Percentiles rank a stretch among this genome's conserved stretches.
Conservation (phyloP, 2,329 filamentous ascomycete species). For the Alternaria ethzedia region DNA sequence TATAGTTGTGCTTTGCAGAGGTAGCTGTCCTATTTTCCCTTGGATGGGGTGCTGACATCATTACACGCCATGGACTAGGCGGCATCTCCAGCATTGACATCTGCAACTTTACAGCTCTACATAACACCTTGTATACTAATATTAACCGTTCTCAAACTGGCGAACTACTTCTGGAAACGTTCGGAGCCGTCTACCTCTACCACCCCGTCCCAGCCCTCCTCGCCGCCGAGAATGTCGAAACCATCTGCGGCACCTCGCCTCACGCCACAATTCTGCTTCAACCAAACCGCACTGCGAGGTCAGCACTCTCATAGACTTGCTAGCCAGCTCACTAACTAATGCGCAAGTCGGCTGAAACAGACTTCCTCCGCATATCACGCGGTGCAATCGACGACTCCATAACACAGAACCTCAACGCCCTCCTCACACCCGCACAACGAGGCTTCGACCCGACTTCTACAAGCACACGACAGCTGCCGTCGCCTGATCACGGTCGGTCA, state of each 20-base stretch:
- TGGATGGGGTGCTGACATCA: conserved; percentile 34
- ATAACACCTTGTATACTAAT: neutral
- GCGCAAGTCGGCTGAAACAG: conserved; percentile 55
- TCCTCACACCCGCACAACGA: conserved; percentile 73
- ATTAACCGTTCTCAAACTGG: conserved; percentile 26
- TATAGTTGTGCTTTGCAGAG: neutral
- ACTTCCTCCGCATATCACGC: conserved; percentile 88
- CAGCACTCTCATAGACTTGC: conserved; percentile 11
- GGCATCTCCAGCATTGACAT: conserved; percentile 10
- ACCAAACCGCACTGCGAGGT: conserved; percentile 59
- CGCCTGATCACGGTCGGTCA: conserved; percentile 53
- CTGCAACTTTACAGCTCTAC: neutral
- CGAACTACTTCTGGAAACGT: conserved; percentile 40
- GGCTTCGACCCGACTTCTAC: conserved; percentile 85
- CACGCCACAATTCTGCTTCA: conserved; percentile 60
- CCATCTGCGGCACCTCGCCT: conserved; percentile 49
- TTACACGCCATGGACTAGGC: conserved; percentile 26
- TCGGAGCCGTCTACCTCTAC: conserved; percentile 17
- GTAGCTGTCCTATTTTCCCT: neutral
- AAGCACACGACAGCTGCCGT: conserved; percentile 63
- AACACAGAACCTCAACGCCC: conserved; percentile 87
- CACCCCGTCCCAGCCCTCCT: conserved; percentile 3
- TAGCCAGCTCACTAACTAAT: conserved; percentile 45
- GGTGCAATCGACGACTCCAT: conserved; percentile 91
- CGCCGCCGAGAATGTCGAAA: conserved; percentile 48